Evolutionary conservation across 352 stramenopile genomes (phyloP).

Genomic region (Pythium aphanidermatum): DNA sequence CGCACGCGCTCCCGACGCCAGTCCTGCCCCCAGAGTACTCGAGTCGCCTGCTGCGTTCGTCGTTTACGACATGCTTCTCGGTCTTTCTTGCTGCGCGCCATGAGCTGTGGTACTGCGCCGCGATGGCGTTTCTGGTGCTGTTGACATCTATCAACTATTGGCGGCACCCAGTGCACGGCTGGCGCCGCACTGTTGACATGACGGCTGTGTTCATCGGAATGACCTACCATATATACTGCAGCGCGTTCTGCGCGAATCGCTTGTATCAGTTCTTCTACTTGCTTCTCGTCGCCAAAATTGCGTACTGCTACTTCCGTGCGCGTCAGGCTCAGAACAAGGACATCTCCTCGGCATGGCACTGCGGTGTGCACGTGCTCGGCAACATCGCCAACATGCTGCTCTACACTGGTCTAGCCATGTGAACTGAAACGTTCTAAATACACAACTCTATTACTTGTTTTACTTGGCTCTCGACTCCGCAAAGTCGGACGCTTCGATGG

Average conservation of each 20-base stretch:
- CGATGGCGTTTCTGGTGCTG: conserved; percentile 58
- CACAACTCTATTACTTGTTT: neutral
- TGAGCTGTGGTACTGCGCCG: conserved; percentile 61
- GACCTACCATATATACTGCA: conserved; percentile 62
- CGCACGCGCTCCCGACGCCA: conserved; percentile 10
- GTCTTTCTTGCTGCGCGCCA: conserved; percentile 39
- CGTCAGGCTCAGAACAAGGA: conserved; percentile 53
- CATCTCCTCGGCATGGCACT: conserved; percentile 73
- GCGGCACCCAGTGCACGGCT: conserved; percentile 64
- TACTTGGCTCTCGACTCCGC: conserved; percentile 40
- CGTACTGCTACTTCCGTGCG: conserved; percentile 67
- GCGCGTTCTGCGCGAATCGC: conserved; percentile 39
- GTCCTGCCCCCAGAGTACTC: conserved; percentile 70
- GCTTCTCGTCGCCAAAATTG: conserved; percentile 58
- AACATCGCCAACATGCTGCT: conserved; percentile 75
- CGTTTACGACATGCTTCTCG: conserved; percentile 62
- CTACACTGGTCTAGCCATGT: conserved; percentile 57
- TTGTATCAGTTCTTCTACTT: conserved; percentile 56
- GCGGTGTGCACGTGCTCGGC: conserved; percentile 65
- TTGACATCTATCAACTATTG: conserved; percentile 86
- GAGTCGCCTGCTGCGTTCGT: conserved; percentile 62
- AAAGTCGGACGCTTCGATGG: conserved; percentile 47
- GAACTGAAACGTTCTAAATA: neutral
- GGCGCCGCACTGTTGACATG: conserved; percentile 71
- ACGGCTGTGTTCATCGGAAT: conserved; percentile 47